Base-by-base conservation (phyloP, 345 rosid species). In the Hypericum androsaemum region DNA sequence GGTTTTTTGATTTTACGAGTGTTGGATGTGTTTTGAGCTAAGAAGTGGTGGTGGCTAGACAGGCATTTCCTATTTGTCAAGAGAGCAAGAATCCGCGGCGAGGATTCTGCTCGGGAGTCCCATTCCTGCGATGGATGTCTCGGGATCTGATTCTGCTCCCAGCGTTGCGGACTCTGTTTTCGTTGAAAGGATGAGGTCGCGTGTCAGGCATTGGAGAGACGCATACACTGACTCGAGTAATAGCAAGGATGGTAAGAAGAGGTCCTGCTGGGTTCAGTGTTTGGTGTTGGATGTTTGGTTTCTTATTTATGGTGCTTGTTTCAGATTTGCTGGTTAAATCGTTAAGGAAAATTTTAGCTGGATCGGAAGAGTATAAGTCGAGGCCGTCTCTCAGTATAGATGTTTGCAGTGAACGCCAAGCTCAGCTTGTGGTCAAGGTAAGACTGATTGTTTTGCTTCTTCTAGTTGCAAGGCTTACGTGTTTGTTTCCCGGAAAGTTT, bases 21-120 rank as follows among this genome's bases (percentile, higher is more conserved):
- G 6, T 43, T 6, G 6, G 10, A 12, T 43, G 22, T 5, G 12
- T 12, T 7, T 0, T 45, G 2, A 12, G 48, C 7, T 45, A 5
- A 15, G 44, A 43, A 12, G 22, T 51, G 39, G 54, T 43, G 53
- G 32, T 14, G 57, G 8, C 32, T 51, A 41, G 16, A 52, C 58
- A 90, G 98, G 96, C 52, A 77, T 90, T 56, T 84, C 95, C 7
- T 90, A 90, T 66, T 74, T 87, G 58, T 87, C 96, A 8, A 79
- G 80, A 81, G 80, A 60, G 14, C 98, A 90, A 78, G 98, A 87
- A 57, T 72, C 78, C 55, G 69, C 62, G 0, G 89, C 84, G 2
- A 82, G 74, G 70, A 59, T 72, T 74, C 72, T 58, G 38, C 60
- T 71, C 46, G 84, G 73, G 67, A 78, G 71, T 77, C 81, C 89